Base-by-base conservation (phyloP, 257 asterid species). In the Jacaranda copaia region DNA sequence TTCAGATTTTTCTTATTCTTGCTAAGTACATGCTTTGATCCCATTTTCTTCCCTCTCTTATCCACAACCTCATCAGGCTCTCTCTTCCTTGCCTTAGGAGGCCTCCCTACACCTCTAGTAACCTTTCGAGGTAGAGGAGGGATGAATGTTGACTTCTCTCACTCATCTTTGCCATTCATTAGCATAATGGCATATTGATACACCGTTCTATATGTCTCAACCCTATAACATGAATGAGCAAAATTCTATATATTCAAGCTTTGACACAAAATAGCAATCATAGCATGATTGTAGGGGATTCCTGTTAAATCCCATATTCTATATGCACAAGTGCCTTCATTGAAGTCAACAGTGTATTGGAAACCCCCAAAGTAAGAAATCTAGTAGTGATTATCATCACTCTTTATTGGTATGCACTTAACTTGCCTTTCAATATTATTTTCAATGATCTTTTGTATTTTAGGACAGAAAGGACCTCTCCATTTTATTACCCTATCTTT, bases 281-380 rank as follows among this genome's bases (percentile, higher is more conserved):
- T 15, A 4, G 59, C 73, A 46, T 68, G 57, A 4, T 68, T 68
- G 12, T 43, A 68, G 5, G 58, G 73, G 8, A 65, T 65, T 2
- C 70, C 53, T 9, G 38, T 40, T 3, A 40, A n/a, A 4, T 9
- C 70, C 53, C 70, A 40, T 3, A 0, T 3, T 42, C 53, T 64
- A 40, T 35, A 64, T 0, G 3, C 45, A 40, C 45, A 40, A 40
- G 45, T 40, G 0, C 45, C 45, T 3, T 40, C 1, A 40, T 25
- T 2, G 1, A 1, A 40, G 3, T 40, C 8, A 4, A 40, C 3
- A 40, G 7, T 7, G 45, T 40, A 40, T 40, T 40, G 45, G 7
- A 0, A 4, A 0, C 45, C 45, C 1, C 3, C 8, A 40, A 40
- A 40, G 8, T 4, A 40, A 0, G 45, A 40, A 7, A 40, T 40